Percentiles rank a stretch among this genome's conserved stretches.
These are phyloP conservation scores for Ophiostoma sp. DNA, from an alignment of 2,329 filamentous ascomycete genomes.

Conservation along the genomic window DNA sequence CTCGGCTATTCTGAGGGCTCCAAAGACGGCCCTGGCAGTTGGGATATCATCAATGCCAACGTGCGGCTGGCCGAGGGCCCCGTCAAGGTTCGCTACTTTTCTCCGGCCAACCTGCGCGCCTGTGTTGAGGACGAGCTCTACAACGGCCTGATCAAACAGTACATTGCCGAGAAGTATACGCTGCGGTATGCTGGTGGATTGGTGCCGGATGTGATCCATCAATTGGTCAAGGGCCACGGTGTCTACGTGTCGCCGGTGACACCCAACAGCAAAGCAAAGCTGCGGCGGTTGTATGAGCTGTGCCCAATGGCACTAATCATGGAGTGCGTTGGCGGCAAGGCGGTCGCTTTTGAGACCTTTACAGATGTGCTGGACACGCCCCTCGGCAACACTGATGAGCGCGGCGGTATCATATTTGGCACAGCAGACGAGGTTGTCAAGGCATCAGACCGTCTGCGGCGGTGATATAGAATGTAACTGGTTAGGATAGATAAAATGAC, in stretches of 20 bases:
- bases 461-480: neutral
- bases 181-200: constrained; percentile 56
- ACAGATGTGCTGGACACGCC: constrained; percentile 37
- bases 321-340: constrained; percentile 55
- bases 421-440: constrained; percentile 45
- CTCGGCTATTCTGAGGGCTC: constrained; percentile 36
- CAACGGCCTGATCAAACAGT: constrained; percentile 44
- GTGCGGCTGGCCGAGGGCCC: constrained; percentile 40
- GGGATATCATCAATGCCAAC: constrained; percentile 39
- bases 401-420: constrained; percentile 48
- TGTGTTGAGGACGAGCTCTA: constrained; percentile 50
- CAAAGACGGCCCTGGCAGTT: constrained; percentile 19
- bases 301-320: constrained; percentile 55
- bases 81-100: constrained; percentile 50
- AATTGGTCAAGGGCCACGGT: constrained; percentile 56
- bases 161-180: constrained; percentile 51
- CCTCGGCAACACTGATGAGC: constrained; percentile 44
- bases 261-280: constrained; percentile 47
- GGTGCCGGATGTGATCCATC: constrained; percentile 57
- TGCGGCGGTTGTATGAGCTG: constrained; percentile 55
- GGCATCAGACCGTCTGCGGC: constrained; percentile 10
- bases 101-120: constrained; percentile 56
- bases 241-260: constrained; percentile 57
- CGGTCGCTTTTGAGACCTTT: constrained; percentile 44
- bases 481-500: neutral